These are phyloP conservation scores for Hypoxylon subgilvum DNA, from an alignment of 495 filamentous ascomycete species.

Conservation along the genomic window DNA sequence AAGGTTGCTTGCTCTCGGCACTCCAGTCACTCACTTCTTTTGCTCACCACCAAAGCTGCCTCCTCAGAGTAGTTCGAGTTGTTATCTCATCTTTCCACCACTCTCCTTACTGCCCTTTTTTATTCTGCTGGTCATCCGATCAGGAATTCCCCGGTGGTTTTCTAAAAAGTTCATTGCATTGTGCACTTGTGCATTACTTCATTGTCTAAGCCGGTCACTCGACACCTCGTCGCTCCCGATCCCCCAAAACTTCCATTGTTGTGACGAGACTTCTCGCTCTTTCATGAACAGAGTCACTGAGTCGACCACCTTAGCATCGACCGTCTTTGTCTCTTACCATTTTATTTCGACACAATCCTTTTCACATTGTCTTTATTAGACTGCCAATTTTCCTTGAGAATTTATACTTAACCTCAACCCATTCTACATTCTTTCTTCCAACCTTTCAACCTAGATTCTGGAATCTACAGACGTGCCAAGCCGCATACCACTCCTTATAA, in stretches of 20 bases:
- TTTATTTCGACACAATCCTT: slow-evolving; percentile 4
- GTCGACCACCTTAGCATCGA: neutral
- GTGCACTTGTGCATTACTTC: slow-evolving; percentile 24
- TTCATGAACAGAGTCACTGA: slow-evolving; percentile 20
- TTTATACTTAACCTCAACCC: no score
- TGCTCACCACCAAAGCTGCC: slow-evolving; percentile 11
- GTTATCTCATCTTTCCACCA: slow-evolving; percentile 32
- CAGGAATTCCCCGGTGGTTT: slow-evolving; percentile 37
- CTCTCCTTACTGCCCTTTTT: slow-evolving; percentile 30
- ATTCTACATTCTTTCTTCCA: neutral
- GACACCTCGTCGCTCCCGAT: slow-evolving; percentile 20
- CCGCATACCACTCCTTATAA: slow-evolving; percentile 25
- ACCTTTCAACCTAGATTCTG: slow-evolving; percentile 11
- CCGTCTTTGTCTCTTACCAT: slow-evolving; percentile 19
- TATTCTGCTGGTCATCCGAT: slow-evolving; percentile 30
- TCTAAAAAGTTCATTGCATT: slow-evolving; percentile 17
- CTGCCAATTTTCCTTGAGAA: slow-evolving; percentile 10
- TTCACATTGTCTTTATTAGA: slow-evolving; percentile 17
- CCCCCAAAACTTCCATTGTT: slow-evolving; percentile 12
- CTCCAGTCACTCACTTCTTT: slow-evolving; percentile 10
- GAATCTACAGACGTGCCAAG: slow-evolving; percentile 24
- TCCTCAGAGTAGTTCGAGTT: slow-evolving; percentile 21
- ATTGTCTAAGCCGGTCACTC: slow-evolving; percentile 35
- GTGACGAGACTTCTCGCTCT: neutral
- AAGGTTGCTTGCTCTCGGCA: slow-evolving; percentile 22